These are phyloP conservation scores for Podospora comata DNA, from an alignment of 495 filamentous ascomycete genomes.

Conservation along the genomic window DNA sequence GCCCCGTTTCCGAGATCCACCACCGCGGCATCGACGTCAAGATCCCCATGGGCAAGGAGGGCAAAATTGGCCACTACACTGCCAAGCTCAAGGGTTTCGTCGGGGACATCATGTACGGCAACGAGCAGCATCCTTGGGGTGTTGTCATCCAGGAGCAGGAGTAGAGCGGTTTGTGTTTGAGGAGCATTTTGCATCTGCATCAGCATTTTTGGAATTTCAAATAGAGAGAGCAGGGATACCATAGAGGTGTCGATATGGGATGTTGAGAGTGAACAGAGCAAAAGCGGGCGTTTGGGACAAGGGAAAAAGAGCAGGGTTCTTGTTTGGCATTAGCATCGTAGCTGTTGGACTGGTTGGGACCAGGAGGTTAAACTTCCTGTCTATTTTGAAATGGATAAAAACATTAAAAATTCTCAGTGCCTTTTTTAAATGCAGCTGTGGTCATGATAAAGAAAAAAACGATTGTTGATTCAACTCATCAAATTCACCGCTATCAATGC, in stretches of 20 bases:
- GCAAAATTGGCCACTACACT: conserved; percentile 61
- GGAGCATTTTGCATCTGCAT: background rate
- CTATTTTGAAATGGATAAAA: background rate
- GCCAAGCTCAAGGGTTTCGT: conserved; percentile 73
- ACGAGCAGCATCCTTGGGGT: conserved; percentile 74
- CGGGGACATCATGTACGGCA: conserved; percentile 81
- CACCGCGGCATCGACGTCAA: conserved; percentile 66
- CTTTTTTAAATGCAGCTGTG: background rate
- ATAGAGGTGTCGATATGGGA: background rate
- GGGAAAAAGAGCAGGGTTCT: background rate
- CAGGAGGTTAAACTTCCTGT: background rate
- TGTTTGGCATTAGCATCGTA: background rate
- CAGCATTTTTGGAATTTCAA: background rate
- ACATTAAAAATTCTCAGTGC: background rate
- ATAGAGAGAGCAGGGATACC: background rate
- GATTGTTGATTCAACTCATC: too few relatives aligned
- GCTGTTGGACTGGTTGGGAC: background rate
- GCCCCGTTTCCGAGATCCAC: conserved; percentile 68
- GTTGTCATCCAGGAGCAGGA: conserved; percentile 63
- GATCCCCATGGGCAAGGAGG: conserved; percentile 56
- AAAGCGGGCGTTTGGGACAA: background rate
- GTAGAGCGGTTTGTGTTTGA: conserved; percentile 11
- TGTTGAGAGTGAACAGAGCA: background rate
- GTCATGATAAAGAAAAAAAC: too few relatives aligned
- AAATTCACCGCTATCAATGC: too few relatives aligned